Conservation (phyloP, 495 filamentous ascomycete species). For the Tuber borchii region DNA sequence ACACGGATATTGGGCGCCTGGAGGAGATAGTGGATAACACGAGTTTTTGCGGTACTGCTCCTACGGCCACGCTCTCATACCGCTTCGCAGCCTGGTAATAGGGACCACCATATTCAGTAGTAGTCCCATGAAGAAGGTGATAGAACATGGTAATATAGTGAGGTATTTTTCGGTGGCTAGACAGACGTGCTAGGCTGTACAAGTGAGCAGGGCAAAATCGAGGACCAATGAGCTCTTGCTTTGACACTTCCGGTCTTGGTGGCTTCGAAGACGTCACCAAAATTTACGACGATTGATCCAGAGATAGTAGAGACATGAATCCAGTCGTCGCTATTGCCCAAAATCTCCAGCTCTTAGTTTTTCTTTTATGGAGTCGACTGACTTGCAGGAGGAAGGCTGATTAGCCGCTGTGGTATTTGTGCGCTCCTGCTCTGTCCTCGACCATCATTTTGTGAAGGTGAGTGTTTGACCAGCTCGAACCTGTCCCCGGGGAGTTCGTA, state of each 20-base stretch:
- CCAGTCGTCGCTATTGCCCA: slow-evolving; percentile 46
- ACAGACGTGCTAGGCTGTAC: neutral
- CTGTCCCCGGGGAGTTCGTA: slow-evolving; percentile 47
- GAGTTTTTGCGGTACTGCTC: too few species aligned
- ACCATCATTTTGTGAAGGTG: slow-evolving; percentile 19
- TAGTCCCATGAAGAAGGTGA: slow-evolving; percentile 27
- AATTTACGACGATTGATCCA: slow-evolving; percentile 53
- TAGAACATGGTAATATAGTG: slow-evolving; percentile 15
- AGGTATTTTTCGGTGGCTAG: slow-evolving; percentile 17
- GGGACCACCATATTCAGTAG: slow-evolving; percentile 16
- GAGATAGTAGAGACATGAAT: slow-evolving; percentile 50
- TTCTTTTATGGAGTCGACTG: slow-evolving; percentile 41
- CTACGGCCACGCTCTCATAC: slow-evolving; percentile 14
- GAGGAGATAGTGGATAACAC: too few species aligned
- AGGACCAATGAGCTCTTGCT: slow-evolving; percentile 48
- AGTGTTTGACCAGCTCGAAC: slow-evolving; percentile 52
- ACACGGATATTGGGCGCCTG: too few species aligned
- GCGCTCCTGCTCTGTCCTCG: slow-evolving; percentile 48
- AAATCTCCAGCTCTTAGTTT: slow-evolving; percentile 49
- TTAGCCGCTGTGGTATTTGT: slow-evolving; percentile 55
- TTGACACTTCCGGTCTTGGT: slow-evolving; percentile 51
- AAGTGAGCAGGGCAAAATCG: neutral
- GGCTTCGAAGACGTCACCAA: slow-evolving; percentile 55
- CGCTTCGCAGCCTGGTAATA: slow-evolving; percentile 16
- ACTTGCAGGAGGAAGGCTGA: slow-evolving; percentile 54